phyloP scores from a whole-genome alignment of 495 filamentous ascomycete genomes.

The Penicillium pancosmium region DNA sequence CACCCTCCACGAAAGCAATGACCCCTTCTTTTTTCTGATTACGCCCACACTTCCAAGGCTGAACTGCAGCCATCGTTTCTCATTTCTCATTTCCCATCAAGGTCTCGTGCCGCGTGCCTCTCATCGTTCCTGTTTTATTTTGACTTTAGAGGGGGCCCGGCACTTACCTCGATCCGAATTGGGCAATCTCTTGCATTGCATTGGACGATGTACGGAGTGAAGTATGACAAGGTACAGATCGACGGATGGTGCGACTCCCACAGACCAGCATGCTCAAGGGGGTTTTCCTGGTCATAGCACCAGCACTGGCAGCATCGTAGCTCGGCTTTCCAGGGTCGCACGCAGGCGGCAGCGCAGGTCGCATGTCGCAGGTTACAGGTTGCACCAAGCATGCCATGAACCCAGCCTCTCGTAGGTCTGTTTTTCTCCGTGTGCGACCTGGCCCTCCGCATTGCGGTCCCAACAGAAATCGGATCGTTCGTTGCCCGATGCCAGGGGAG shows the following conservation, averaged over 20 bases:
- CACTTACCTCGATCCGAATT: not conserved
- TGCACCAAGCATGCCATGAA: conserved; percentile 11
- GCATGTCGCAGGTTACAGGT: conserved; percentile 6
- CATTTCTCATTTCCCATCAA: not conserved
- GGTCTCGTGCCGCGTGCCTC: not conserved
- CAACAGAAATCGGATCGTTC: conserved; percentile 11
- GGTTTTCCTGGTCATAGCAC: not conserved
- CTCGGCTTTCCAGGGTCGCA: not conserved
- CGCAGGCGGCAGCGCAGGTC: conserved; percentile 4
- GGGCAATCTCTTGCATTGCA: not conserved
- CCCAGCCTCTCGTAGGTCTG: conserved; percentile 20
- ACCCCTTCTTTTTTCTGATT: conserved; percentile 1
- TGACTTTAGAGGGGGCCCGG: not conserved
- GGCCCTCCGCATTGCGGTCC: conserved; percentile 9
- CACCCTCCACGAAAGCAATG: conserved; percentile 11
- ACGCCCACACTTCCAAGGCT: conserved; percentile 1
- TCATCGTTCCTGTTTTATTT: not conserved
- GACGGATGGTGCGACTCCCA: not conserved
- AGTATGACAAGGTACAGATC: not conserved
- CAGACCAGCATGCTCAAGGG: not conserved
- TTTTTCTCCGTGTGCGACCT: conserved; percentile 23
- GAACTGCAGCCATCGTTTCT: not conserved
- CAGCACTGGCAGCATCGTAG: not conserved
- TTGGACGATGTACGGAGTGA: not conserved
- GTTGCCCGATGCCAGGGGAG: conserved; percentile 3